A percentile compares a stretch with the other conserved stretches of the same genome.
phyloP scores from a whole-genome alignment of 495 filamentous ascomycete genomes.

The Annulohypoxylon nitens region DNA sequence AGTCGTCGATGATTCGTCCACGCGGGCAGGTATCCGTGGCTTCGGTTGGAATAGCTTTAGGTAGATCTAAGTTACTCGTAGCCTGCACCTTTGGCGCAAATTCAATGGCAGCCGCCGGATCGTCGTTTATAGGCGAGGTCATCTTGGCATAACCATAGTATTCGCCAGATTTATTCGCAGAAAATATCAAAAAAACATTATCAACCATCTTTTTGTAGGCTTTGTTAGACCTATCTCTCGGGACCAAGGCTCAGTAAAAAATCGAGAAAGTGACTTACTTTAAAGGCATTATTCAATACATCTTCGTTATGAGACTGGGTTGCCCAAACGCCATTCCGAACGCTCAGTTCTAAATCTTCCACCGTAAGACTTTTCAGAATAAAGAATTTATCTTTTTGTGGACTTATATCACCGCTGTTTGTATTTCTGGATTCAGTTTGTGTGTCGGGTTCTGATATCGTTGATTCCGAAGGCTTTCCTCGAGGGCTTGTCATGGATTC shows the following conservation, averaged over 20 bases:
- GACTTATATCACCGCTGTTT: constrained; percentile 31
- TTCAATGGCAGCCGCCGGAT: constrained; percentile 75
- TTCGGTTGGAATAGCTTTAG: constrained; percentile 80
- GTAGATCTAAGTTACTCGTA: constrained; percentile 71
- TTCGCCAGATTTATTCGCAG: constrained; percentile 97
- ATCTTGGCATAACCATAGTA: constrained; percentile 97
- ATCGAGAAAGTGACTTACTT: constrained; percentile 66
- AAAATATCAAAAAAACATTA: constrained; percentile 96
- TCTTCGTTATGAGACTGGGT: constrained; percentile 95
- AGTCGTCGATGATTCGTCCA: constrained; percentile 93
- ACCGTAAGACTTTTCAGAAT: constrained; percentile 94
- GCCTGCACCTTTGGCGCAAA: constrained; percentile 70
- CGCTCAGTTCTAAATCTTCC: constrained; percentile 94
- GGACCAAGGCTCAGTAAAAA: neutral
- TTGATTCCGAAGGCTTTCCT: constrained; percentile 33
- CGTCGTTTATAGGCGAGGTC: constrained; percentile 84
- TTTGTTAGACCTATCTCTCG: constrained; percentile 19
- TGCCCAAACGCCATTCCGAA: constrained; percentile 89
- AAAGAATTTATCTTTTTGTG: constrained; percentile 80
- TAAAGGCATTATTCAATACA: constrained; percentile 83
- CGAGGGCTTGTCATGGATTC: constrained; percentile 43
- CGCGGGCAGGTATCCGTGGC: constrained; percentile 84
- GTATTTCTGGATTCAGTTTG: constrained; percentile 29
- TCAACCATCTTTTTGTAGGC: constrained; percentile 70
- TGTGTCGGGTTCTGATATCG: constrained; percentile 31